Percentiles rank a stretch among this genome's conserved stretches.
phyloP scores from a whole-genome alignment of 148 eudicot species.

The Chenopodium quinoa region DNA sequence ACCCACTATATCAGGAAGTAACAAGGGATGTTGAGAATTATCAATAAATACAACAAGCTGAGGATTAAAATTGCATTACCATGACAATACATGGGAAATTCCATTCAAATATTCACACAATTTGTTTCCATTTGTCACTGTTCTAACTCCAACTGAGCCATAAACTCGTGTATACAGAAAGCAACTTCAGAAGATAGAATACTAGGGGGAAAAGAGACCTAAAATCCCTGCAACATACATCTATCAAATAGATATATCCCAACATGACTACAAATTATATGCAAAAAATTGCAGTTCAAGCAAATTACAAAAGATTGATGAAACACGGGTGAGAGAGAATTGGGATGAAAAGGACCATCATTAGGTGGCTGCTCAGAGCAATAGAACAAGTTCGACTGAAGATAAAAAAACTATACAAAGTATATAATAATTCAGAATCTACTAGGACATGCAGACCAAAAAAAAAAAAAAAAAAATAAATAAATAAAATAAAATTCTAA shows the following conservation, averaged over 20 bases:
- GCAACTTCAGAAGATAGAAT: background rate
- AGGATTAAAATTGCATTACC: background rate
- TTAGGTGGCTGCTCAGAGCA: background rate
- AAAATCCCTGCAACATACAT: background rate
- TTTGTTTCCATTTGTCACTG: background rate
- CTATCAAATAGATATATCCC: background rate
- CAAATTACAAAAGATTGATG: background rate
- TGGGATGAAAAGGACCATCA: background rate
- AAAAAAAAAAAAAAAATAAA: too few species aligned
- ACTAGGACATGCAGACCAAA: background rate
- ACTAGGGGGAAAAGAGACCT: background rate
- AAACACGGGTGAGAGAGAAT: background rate
- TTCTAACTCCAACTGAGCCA: background rate
- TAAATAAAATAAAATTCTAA: too few species aligned
- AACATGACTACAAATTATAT: background rate
- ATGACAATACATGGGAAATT: background rate
- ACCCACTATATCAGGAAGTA: background rate
- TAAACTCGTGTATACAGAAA: background rate
- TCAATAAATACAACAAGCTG: background rate
- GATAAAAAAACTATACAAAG: background rate
- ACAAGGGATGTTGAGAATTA: background rate
- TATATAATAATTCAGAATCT: background rate
- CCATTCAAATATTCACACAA: background rate
- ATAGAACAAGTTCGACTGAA: background rate
- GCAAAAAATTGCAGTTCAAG: background rate